Percentiles rank a stretch among this genome's conserved stretches.
phyloP scores from a whole-genome alignment of 352 stramenopile genomes.

The Pythium guiyangense region DNA sequence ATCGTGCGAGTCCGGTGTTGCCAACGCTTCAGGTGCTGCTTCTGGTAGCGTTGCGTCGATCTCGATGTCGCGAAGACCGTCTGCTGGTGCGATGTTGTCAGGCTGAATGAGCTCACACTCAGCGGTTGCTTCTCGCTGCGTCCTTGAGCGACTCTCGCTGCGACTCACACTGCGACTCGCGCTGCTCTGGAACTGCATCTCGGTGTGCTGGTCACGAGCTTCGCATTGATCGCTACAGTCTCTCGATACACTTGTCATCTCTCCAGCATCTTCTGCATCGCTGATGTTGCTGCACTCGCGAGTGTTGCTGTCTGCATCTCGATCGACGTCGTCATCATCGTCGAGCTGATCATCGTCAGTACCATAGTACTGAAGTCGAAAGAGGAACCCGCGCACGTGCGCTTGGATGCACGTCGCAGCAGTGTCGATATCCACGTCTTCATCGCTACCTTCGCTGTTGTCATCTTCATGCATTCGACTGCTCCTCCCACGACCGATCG shows the following conservation, averaged over 20 bases:
- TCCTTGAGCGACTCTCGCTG: no score
- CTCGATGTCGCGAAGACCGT: not conserved
- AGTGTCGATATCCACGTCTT: not conserved
- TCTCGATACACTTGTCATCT: not conserved
- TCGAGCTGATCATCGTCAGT: not conserved
- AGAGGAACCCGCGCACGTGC: constrained; percentile 12
- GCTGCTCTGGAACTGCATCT: constrained; percentile 10
- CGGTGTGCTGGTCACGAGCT: constrained; percentile 4
- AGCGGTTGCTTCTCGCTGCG: not conserved
- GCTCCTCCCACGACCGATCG: not conserved
- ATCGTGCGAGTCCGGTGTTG: no score
- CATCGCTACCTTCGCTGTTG: not conserved
- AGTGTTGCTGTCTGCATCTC: not conserved
- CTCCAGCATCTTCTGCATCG: not conserved
- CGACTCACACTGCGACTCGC: not conserved
- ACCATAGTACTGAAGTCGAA: constrained; percentile 13
- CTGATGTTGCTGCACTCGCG: no score
- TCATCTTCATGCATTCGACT: not conserved
- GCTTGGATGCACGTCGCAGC: constrained; percentile 10
- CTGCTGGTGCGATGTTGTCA: not conserved
- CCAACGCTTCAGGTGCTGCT: no score
- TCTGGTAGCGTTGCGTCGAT: no score
- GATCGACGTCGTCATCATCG: not conserved
- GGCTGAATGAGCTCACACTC: not conserved
- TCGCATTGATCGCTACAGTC: not conserved